A percentile compares a stretch with the other conserved stretches of the same genome.
Conservation (phyloP, 202 grass and related monocot genomes). For the Zizania palustris region DNA sequence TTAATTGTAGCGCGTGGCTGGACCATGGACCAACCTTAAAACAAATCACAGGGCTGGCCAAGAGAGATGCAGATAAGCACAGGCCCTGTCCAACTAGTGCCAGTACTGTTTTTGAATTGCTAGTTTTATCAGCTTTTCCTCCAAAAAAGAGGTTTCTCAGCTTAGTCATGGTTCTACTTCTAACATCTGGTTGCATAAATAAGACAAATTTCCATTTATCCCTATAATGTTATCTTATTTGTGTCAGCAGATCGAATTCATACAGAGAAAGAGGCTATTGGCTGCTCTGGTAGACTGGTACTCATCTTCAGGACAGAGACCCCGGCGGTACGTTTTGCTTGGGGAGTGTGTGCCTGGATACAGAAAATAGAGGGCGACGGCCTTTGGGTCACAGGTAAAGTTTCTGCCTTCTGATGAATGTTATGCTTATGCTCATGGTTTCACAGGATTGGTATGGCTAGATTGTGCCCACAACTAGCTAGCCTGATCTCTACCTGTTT, state of each 20-base stretch:
- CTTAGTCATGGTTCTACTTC: not conserved
- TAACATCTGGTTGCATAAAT: not conserved
- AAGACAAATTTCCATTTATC: not conserved
- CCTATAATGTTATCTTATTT: not conserved
- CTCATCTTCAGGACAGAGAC: not conserved
- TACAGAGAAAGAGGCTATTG: not conserved
- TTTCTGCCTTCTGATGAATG: constrained; percentile 3
- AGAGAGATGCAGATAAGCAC: not conserved
- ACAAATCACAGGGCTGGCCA: not conserved
- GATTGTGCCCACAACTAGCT: not conserved
- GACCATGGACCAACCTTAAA: not conserved
- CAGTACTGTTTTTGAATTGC: not conserved
- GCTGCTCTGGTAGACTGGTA: not conserved
- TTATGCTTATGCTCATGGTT: constrained; percentile 25
- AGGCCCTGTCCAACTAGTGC: not conserved
- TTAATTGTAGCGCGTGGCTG: not conserved
- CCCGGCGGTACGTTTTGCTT: not conserved
- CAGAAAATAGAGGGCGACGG: not conserved
- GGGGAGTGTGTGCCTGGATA: constrained; percentile 1
- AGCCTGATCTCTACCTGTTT: not conserved
- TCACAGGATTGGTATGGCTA: not conserved
- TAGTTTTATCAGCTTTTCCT: not conserved
- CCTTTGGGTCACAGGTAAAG: constrained; percentile 4
- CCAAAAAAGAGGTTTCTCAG: not conserved
- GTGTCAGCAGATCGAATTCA: not conserved